Percentiles rank a stretch among this genome's conserved stretches.
Evolutionary conservation across 805 yeast genomes (phyloP).

Genomic region (Ascoidea asiatica): DNA sequence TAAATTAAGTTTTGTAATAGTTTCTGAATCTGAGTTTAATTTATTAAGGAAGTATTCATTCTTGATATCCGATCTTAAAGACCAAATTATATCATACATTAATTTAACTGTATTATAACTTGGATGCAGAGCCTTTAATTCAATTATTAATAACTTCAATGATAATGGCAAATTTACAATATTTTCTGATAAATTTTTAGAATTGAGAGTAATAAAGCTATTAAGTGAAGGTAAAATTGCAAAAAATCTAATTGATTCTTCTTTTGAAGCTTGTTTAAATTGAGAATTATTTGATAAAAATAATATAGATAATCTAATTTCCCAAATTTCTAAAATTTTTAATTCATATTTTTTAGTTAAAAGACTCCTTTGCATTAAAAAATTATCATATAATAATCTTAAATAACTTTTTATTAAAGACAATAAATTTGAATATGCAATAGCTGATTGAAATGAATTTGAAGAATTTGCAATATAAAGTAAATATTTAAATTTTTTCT

Average conservation of each 20-base stretch:
- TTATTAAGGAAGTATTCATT: too few species aligned
- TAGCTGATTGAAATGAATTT: not conserved
- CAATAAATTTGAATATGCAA: not conserved
- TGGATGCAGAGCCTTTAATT: slow-evolving; percentile 15
- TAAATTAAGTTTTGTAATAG: slow-evolving; percentile 1
- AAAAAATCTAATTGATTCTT: slow-evolving; percentile 14
- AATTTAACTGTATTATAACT: slow-evolving; percentile 10
- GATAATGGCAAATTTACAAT: slow-evolving; percentile 12
- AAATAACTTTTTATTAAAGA: too few species aligned
- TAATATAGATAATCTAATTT: slow-evolving; percentile 12
- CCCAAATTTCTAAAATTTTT: slow-evolving; percentile 15
- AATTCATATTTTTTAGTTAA: too few species aligned
- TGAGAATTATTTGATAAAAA: slow-evolving; percentile 13
- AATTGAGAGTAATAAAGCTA: not conserved
- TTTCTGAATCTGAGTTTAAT: not conserved
- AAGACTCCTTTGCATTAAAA: too few species aligned
- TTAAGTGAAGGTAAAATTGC: slow-evolving; percentile 10
- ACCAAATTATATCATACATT: slow-evolving; percentile 7
- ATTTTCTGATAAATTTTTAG: slow-evolving; percentile 7
- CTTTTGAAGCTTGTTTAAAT: slow-evolving; percentile 12
- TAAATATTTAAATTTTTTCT: too few species aligned
- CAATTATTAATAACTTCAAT: slow-evolving; percentile 12
- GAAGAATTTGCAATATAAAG: too few species aligned
- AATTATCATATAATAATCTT: too few species aligned
- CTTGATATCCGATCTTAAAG: slow-evolving; percentile 1